Percentiles rank a stretch among this genome's conserved stretches.
These are phyloP conservation scores for Fusarium sp. DNA, from an alignment of 2,329 filamentous ascomycete genomes.

Conservation along the genomic window DNA sequence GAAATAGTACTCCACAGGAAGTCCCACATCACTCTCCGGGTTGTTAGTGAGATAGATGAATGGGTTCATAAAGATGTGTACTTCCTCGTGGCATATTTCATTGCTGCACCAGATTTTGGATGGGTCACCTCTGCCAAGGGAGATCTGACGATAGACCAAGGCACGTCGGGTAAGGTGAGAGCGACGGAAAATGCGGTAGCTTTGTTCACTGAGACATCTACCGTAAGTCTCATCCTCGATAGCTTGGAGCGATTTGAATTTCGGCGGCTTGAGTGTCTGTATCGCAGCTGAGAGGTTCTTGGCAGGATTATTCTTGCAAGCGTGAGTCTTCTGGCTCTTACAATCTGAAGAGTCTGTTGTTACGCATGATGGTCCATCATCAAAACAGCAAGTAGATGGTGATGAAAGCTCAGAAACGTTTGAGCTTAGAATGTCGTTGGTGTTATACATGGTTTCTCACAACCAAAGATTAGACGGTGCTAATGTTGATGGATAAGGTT, in stretches of 20 bases:
- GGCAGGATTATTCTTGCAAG: neutral
- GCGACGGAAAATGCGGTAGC: constrained; percentile 23
- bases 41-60: constrained; percentile 9
- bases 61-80: constrained; percentile 21
- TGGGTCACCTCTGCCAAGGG: constrained; percentile 34
- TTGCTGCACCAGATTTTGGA: constrained; percentile 33
- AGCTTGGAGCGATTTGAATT: neutral
- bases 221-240: neutral
- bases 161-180: constrained; percentile 22
- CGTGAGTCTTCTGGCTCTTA: neutral
- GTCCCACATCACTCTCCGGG: constrained; percentile 5
- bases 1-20: constrained; percentile 30
- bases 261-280: neutral
- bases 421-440: neutral
- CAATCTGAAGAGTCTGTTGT: neutral
- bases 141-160: constrained; percentile 34
- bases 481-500: too few relatives aligned
- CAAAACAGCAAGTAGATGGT: neutral
- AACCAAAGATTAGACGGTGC: neutral
- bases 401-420: neutral
- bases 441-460: constrained; percentile 5
- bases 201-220: neutral
- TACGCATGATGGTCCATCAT: neutral
- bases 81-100: constrained; percentile 23
- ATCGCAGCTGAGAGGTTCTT: neutral